Evolutionary conservation across 2,329 filamentous ascomycete genomes (phyloP), one percentile per base, ranked within the genome.

Genomic region (Monosporascus sp.): DNA sequence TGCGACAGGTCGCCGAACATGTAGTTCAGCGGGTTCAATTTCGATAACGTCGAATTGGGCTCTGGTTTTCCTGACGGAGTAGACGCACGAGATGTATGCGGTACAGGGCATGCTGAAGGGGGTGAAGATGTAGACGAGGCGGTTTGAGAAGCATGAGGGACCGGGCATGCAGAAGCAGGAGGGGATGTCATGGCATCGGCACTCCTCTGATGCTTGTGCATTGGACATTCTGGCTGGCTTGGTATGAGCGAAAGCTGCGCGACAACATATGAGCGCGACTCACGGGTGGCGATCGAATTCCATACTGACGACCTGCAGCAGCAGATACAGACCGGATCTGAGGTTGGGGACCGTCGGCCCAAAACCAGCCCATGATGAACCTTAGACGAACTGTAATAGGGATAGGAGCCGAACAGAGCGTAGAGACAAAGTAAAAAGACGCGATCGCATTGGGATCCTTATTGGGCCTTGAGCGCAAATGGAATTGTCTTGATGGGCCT

Each of bases 1-100:
- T 97, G 93, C 7, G 92, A 93, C 46, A 97, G 78, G 57, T 87
- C 84, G 41, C 82, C 79, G 70, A 95, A 96, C 93, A 99, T 99
- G 78, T 93, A 97, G 76, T 99, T 99, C 51, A 99, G 79, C 5
- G 81, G 81, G 64, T 85, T 85, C 51, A 84, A 73, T 63, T 78
- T 80, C 3, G 81, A 82, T 9, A 84, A 68, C 20, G 79, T 66
- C 1, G 78, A 79, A 55, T 72, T 71, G 40, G 72, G 63, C 57
- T 75, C 65, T 27, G 65, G 37, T 11, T 64, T 54, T 20, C 56
- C 19, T 41, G 72, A 65, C 22, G 67, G 55, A 11, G 57, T 24
- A 22, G 58, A 52, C 41, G 62, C 55, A 47, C 63, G 48, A 46
- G 61, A 59, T 17, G 61, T 70, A 60, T 79, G 76, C 17, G 75